These are phyloP conservation scores for Rheum nobile DNA, from an alignment of 148 eudicot species.

Conservation along the genomic window DNA sequence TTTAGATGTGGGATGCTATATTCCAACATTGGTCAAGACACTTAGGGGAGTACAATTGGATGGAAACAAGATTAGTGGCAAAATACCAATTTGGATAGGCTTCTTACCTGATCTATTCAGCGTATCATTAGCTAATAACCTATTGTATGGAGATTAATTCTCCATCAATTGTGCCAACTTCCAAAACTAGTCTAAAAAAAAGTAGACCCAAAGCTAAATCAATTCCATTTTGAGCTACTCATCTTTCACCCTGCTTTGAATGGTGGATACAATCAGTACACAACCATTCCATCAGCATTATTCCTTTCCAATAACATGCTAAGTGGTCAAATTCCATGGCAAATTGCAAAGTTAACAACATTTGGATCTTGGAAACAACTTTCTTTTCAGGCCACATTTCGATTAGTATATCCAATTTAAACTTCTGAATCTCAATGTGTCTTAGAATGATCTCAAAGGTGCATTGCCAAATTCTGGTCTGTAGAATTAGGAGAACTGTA, in stretches of 20 bases:
- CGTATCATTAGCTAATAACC: slow-evolving; percentile 50
- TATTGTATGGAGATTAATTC: slow-evolving; percentile 45
- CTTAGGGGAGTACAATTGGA: slow-evolving; percentile 63
- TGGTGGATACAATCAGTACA: slow-evolving; percentile 31
- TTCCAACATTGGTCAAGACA: no score
- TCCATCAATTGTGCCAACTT: slow-evolving; percentile 27
- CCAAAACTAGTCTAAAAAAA: slow-evolving; percentile 33
- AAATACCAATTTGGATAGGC: slow-evolving; percentile 69
- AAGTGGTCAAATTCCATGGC: slow-evolving; percentile 49
- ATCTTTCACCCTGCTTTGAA: slow-evolving; percentile 25
- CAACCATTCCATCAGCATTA: slow-evolving; percentile 30
- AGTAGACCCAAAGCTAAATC: slow-evolving; percentile 12
- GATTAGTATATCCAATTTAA: slow-evolving; percentile 45
- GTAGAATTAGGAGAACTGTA: no score
- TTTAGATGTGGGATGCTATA: no score
- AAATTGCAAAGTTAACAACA: slow-evolving; percentile 44
- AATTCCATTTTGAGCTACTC: slow-evolving; percentile 58
- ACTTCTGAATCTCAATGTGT: slow-evolving; percentile 38
- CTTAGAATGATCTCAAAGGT: slow-evolving; percentile 51
- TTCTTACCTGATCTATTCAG: slow-evolving; percentile 51
- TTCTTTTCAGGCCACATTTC: slow-evolving; percentile 67
- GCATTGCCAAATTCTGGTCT: slow-evolving; percentile 43
- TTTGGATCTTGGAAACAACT: slow-evolving; percentile 50
- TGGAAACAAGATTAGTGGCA: slow-evolving; percentile 38
- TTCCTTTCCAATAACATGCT: slow-evolving; percentile 43